Evolutionary conservation across 2,329 filamentous ascomycete genomes (phyloP), one percentile per base, ranked within the genome.

Genomic region (Colletotrichum endophyticum): DNA sequence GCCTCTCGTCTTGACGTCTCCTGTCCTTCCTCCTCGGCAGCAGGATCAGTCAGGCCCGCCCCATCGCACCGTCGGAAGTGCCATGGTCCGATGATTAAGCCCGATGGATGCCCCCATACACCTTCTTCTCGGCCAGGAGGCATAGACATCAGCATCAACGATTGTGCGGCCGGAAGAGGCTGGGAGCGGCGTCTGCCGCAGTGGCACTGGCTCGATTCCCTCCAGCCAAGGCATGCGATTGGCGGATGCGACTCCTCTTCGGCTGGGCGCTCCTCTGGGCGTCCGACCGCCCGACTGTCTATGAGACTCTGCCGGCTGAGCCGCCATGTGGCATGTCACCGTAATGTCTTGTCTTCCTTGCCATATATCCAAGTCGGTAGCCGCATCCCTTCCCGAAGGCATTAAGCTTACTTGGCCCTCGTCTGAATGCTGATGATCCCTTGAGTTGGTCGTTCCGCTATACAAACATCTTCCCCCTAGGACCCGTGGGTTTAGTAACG

Each of bases 401-500:
- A 73, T 73, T 69, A 66, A 73, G 63, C 70, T 76, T 73, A 73
- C 73, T 73, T 53, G 39, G 34, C 70, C 39, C 39, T 68, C 70
- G 73, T 73, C 71, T 59, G 70, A 69, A 57, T 76, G 70, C 64
- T 68, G 69, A 49, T 69, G 61, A 63, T 57, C 44, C 25, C 27
- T 69, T 53, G 44, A 53, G 44, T 49, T 73, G 63, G 64, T 73
- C 64, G 30, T 76, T 12, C 70, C 49, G 39, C 70, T 69, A 69
- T 64, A 73, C 73, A 76, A 68, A 73, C 70, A 61, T 73, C 73
- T 69, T 32, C 39, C 64, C 70, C 73, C 73, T 76, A 69, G 70
- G 70, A 68, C 74, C 77, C 74, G 70, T 70, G 74, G 77, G 77
- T 68, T 75, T 73, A 68, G 74, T 75, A 73, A 74, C 74, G 77